Conservation (phyloP, 192 early-diverging fungal species). For the Mortierella antarctica region DNA sequence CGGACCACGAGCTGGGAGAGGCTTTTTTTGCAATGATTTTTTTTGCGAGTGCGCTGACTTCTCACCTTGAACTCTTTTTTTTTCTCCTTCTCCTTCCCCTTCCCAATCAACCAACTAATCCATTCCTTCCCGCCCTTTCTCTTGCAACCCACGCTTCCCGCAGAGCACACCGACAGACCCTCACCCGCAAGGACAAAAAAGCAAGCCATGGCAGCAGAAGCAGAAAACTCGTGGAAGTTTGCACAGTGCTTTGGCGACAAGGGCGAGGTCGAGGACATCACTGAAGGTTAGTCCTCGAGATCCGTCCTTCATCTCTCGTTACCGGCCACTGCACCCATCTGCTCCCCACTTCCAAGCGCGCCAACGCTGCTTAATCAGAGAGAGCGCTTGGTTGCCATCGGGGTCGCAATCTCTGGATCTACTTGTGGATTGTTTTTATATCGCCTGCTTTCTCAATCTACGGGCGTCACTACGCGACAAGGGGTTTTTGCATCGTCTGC, state of each 20-base stretch:
- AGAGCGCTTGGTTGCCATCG: too few relatives aligned
- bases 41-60: too few relatives aligned
- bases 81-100: not conserved
- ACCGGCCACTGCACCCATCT: too few relatives aligned
- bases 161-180: constrained; percentile 3
- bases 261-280: constrained; percentile 97
- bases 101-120: not conserved
- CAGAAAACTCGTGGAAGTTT: constrained; percentile 82
- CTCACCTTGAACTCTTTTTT: not conserved
- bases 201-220: constrained; percentile 44
- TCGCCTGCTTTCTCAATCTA: too few relatives aligned
- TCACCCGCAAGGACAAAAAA: not conserved
- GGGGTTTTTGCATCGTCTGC: too few relatives aligned
- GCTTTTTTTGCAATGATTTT: too few relatives aligned
- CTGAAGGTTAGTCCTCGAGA: constrained; percentile 83
- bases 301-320: not conserved
- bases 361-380: too few relatives aligned
- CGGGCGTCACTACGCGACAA: too few relatives aligned
- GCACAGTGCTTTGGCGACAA: constrained; percentile 99
- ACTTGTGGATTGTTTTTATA: too few relatives aligned
- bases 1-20: too few relatives aligned
- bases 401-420: too few relatives aligned
- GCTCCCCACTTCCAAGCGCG: too few relatives aligned
- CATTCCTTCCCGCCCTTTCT: not conserved
- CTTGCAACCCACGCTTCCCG: not conserved